phyloP scores from a whole-genome alignment of 78 protist genomes.

The Ministeria vibrans region DNA sequence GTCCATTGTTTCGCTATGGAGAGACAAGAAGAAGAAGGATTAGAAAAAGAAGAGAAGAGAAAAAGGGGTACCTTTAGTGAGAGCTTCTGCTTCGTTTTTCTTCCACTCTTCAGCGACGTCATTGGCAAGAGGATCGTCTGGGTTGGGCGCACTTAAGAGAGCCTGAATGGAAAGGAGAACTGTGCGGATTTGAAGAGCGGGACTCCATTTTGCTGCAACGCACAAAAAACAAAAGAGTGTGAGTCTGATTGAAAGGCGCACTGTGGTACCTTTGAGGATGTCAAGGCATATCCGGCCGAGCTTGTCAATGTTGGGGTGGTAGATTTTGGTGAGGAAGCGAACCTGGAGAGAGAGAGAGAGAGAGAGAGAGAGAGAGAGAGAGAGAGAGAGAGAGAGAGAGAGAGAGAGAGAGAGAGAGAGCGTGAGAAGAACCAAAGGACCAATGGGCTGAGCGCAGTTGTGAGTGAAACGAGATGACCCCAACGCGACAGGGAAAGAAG shows the following conservation, averaged over 20 bases:
- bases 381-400: no score
- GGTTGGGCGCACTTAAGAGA: conserved; percentile 76
- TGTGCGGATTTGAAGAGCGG: conserved; percentile 93
- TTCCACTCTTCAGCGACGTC: conserved; percentile 42
- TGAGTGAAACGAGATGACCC: no score
- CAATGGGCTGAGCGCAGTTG: no score
- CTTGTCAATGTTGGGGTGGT: conserved; percentile 97
- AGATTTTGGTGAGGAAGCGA: conserved; percentile 76
- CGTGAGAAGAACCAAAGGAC: no score
- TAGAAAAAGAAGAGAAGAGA: no score
- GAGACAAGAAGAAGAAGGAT: no score
- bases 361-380: no score
- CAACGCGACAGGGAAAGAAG: no score
- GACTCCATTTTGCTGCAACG: conserved; percentile 93
- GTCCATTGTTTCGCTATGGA: no score
- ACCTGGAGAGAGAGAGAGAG: no score
- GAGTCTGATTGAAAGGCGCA: background rate
- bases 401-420: no score
- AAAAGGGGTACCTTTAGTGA: background rate
- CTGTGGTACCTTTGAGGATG: conserved; percentile 68
- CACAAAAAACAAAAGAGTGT: background rate
- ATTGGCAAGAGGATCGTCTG: conserved; percentile 87
- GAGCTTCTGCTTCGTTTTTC: background rate
- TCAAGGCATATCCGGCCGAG: conserved; percentile 97
- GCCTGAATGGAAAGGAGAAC: conserved; percentile 90